These are phyloP conservation scores for Vinca major DNA, from an alignment of 305 asterid species.

Conservation along the genomic window DNA sequence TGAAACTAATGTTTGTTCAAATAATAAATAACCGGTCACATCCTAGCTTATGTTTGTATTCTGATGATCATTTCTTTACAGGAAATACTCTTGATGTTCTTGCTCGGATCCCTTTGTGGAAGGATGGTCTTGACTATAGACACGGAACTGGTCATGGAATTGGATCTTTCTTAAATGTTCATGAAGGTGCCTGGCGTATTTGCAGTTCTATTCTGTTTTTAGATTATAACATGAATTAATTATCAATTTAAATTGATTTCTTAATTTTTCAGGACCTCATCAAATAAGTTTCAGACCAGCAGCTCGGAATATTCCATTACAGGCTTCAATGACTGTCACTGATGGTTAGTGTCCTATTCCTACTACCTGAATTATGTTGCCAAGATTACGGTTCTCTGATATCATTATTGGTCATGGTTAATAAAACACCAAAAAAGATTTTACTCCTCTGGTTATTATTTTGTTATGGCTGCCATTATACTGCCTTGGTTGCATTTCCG, in stretches of 20 bases:
- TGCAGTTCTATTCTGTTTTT: neutral
- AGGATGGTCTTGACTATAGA: constrained; percentile 90
- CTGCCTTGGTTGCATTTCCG: neutral
- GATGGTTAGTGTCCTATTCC: constrained; percentile 43
- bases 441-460: neutral
- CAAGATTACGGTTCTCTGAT: neutral
- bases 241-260: neutral
- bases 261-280: constrained; percentile 61
- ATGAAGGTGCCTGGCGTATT: constrained; percentile 55
- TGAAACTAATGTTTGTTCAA: neutral
- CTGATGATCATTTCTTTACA: constrained; percentile 20
- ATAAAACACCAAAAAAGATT: neutral
- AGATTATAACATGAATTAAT: neutral
- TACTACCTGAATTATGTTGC: neutral
- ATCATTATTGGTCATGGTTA: neutral
- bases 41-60: neutral
- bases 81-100: constrained; percentile 81
- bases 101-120: constrained; percentile 90
- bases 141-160: constrained; percentile 99
- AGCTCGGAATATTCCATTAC: constrained; percentile 62
- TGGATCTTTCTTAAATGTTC: constrained; percentile 89
- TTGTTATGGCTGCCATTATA: neutral
- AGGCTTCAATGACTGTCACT: constrained; percentile 86
- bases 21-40: neutral
- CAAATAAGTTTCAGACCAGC: constrained; percentile 86